phyloP scores from a whole-genome alignment of 495 filamentous ascomycete species.

The Penicillium argentinense region DNA sequence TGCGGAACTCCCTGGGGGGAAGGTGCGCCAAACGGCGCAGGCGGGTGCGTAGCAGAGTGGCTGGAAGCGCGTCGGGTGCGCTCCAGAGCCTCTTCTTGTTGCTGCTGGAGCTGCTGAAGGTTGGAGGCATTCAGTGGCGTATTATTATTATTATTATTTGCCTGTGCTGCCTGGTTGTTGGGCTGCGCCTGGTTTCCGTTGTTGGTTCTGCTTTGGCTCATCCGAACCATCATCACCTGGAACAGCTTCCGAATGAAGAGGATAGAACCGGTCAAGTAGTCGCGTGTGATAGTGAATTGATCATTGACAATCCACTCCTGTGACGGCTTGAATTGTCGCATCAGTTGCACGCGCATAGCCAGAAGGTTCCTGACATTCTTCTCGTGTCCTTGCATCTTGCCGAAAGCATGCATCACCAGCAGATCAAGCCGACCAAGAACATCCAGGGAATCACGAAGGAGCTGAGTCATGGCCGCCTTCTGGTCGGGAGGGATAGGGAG shows the following conservation, averaged over 20 bases:
- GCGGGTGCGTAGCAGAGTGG: conserved; percentile 55
- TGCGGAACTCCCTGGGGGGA: conserved; percentile 72
- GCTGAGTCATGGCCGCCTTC: conserved; percentile 48
- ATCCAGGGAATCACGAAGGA: conserved; percentile 42
- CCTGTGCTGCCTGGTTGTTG: conserved; percentile 35
- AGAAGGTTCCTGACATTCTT: conserved; percentile 43
- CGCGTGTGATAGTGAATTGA: conserved; percentile 55
- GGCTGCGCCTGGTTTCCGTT: conserved; percentile 26
- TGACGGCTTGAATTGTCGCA: conserved; percentile 57
- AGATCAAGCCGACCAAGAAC: conserved; percentile 42
- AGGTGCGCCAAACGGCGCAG: conserved; percentile 66
- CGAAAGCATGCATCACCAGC: conserved; percentile 37
- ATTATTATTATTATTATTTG: too few species aligned
- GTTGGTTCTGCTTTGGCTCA: conserved; percentile 38
- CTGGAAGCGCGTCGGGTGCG: conserved; percentile 52
- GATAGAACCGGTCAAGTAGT: conserved; percentile 54
- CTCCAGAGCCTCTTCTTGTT: conserved; percentile 46
- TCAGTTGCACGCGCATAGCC: conserved; percentile 52
- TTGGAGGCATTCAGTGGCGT: conserved; percentile 65
- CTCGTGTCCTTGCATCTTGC: conserved; percentile 41
- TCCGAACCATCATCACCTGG: conserved; percentile 37
- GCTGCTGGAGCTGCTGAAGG: conserved; percentile 56
- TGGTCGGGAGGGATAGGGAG: conserved; percentile 41
- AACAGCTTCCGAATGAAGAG: conserved; percentile 47
- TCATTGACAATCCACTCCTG: conserved; percentile 53